Conservation (phyloP, 495 filamentous ascomycete species). For the Pseudevernia furfuracea region DNA sequence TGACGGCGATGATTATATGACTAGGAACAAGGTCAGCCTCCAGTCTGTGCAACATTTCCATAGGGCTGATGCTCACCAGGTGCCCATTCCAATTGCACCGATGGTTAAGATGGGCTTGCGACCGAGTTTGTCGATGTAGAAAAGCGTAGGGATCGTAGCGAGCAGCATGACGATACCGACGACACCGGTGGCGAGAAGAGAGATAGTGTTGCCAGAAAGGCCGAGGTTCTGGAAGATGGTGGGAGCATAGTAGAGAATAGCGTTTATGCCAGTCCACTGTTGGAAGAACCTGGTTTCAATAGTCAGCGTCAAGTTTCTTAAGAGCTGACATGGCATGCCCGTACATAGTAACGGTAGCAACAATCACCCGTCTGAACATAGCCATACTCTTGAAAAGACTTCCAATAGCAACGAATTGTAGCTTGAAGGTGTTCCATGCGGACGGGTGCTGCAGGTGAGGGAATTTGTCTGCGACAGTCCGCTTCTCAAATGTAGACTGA, state of each 20-base stretch:
- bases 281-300: slow-evolving; percentile 34
- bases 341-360: slow-evolving; percentile 42
- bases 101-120: slow-evolving; percentile 62
- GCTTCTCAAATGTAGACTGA: slow-evolving; percentile 70
- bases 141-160: slow-evolving; percentile 56
- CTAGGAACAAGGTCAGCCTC: slow-evolving; percentile 28
- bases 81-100: slow-evolving; percentile 63
- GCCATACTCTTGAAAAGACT: slow-evolving; percentile 63
- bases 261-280: slow-evolving; percentile 41
- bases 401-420: slow-evolving; percentile 62
- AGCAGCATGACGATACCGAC: slow-evolving; percentile 54
- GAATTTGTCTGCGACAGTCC: slow-evolving; percentile 62
- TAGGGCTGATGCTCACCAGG: slow-evolving; percentile 33
- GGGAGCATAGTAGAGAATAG: slow-evolving; percentile 45
- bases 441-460: slow-evolving; percentile 55
- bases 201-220: slow-evolving; percentile 37
- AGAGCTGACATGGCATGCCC: not conserved
- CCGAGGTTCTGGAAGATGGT: slow-evolving; percentile 44
- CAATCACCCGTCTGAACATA: slow-evolving; percentile 65
- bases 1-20: slow-evolving; percentile 67
- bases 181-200: slow-evolving; percentile 46
- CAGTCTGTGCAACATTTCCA: not conserved
- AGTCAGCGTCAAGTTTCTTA: not conserved
- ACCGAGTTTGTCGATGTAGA: slow-evolving; percentile 61
- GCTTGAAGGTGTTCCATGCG: slow-evolving; percentile 53